Conservation (phyloP, 2,329 filamentous ascomycete genomes). For the Curvularia verruculosa region DNA sequence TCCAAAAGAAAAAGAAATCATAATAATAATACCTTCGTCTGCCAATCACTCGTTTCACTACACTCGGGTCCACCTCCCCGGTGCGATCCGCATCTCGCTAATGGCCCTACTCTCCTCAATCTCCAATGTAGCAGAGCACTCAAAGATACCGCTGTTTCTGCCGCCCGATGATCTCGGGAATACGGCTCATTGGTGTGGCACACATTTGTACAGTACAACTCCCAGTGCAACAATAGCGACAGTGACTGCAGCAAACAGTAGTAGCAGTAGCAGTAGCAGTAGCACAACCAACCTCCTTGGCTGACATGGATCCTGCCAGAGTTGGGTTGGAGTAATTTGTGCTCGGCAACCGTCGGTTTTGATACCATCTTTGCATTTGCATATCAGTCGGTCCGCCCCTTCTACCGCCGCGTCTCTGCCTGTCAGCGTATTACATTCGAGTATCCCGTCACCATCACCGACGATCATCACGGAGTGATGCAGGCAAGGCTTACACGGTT, state of each 20-base stretch:
- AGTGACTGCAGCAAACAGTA: too few species aligned
- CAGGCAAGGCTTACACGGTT: constrained; percentile 2
- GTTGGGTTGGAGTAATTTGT: constrained; percentile 1
- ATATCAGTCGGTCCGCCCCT: constrained; percentile 10
- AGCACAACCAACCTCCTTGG: constrained; percentile 4
- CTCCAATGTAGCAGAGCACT: not conserved
- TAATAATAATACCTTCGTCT: constrained; percentile 10
- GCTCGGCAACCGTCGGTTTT: constrained; percentile 9
- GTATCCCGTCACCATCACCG: constrained; percentile 5
- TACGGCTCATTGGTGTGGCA: constrained; percentile 8
- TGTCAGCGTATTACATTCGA: constrained; percentile 6
- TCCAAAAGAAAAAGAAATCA: constrained; percentile 18
- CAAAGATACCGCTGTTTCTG: constrained; percentile 33
- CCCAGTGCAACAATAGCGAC: not conserved
- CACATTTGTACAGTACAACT: not conserved
- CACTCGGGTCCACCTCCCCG: constrained; percentile 19
- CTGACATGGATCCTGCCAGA: constrained; percentile 2
- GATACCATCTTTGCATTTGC: constrained; percentile 9
- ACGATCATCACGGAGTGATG: constrained; percentile 13
- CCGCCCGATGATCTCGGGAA: constrained; percentile 26
- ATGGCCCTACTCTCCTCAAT: constrained; percentile 7
- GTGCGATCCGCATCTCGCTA: constrained; percentile 20
- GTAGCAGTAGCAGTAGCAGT: not conserved
- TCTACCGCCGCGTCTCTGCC: constrained; percentile 8
- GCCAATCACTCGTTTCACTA: constrained; percentile 17